Evolutionary conservation across 306 rosid species (phyloP).

Genomic region (Castanopsis chinensis): DNA sequence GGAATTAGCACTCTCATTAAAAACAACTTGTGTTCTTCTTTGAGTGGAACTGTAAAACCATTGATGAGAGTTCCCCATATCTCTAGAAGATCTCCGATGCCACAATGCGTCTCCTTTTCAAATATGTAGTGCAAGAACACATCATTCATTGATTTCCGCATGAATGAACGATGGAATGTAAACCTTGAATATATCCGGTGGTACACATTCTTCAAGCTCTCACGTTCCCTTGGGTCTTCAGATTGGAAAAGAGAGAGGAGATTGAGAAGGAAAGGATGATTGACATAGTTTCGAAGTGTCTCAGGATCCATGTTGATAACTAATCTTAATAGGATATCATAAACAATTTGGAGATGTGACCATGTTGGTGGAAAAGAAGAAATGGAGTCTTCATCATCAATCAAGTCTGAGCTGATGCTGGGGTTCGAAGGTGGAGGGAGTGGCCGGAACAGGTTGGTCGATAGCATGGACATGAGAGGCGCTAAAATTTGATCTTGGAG

Average conservation of each 20-base stretch:
- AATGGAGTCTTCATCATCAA: slow-evolving; percentile 63
- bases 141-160: slow-evolving; percentile 78
- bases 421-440: slow-evolving; percentile 68
- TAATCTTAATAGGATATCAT: slow-evolving; percentile 57
- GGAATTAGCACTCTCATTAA: slow-evolving; percentile 84
- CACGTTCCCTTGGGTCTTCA: slow-evolving; percentile 77
- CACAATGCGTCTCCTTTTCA: slow-evolving; percentile 64
- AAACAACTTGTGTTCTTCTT: slow-evolving; percentile 87
- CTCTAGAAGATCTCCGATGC: slow-evolving; percentile 83
- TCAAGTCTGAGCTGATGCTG: slow-evolving; percentile 24
- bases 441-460: slow-evolving; percentile 60
- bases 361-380: slow-evolving; percentile 46
- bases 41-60: slow-evolving; percentile 81
- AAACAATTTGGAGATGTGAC: slow-evolving; percentile 70
- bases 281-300: slow-evolving; percentile 35
- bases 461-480: slow-evolving; percentile 55
- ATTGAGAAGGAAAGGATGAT: slow-evolving; percentile 49
- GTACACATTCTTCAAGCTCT: slow-evolving; percentile 63
- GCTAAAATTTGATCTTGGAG: slow-evolving; percentile 29
- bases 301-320: slow-evolving; percentile 38
- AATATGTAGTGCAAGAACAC: slow-evolving; percentile 60
- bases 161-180: slow-evolving; percentile 46
- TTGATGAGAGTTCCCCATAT: slow-evolving; percentile 86
- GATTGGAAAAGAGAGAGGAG: slow-evolving; percentile 66
- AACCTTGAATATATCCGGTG: slow-evolving; percentile 66